Base-by-base conservation (phyloP, 2,329 filamentous ascomycete species). In the Alternaria solani region DNA sequence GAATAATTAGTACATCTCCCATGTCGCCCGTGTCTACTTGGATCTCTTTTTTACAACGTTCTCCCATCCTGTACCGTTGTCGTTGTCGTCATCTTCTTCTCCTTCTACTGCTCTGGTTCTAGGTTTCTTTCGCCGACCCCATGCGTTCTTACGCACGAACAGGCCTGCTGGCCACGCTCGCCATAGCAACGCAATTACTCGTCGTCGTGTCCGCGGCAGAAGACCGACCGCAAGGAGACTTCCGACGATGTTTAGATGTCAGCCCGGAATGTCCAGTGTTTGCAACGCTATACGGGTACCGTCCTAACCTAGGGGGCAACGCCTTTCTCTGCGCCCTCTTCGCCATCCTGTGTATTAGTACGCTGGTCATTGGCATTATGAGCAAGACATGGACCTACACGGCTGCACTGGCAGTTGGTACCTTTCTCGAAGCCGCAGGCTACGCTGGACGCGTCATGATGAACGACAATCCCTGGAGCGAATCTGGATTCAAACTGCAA, bases 361-460 rank as follows among this genome's bases (percentile, higher is more conserved):
- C 61, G 28, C 30, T 72, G 2, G 49, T 65, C 46, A 61, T 72
- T 18, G 69, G 69, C 11, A 41, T 72, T 55, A 69, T 80, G 51
- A 77, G 77, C 30, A 73, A 75, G 20, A 73, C 70, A 62, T 76
- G 78, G 59, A 77, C 78, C 2, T 84, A 82, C 71, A 80, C 78
- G 1, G 72, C 78, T 32, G 78, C 77, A 8, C 67, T 81, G 3
- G 74, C 69, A 3, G 68, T 81, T 11, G 82, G 80, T 1, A 79
- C 77, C 8, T 64, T 80, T 4, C 74, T 79, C 30, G 82, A 84
- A 65, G 58, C 77, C 20, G 69, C 81, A 9, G 81, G 81, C 5
- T 83, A 83, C 48, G 76, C 68, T 9, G 81, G 79, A 9, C 76
- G 81, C 36, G 64, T 82, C 12, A 73, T 81, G 39, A 77, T 82